Percentiles rank a stretch among this genome's conserved stretches.
These are phyloP conservation scores for Powellomyces hirtus DNA, from an alignment of 192 early-diverging fungal genomes.

Conservation along the genomic window DNA sequence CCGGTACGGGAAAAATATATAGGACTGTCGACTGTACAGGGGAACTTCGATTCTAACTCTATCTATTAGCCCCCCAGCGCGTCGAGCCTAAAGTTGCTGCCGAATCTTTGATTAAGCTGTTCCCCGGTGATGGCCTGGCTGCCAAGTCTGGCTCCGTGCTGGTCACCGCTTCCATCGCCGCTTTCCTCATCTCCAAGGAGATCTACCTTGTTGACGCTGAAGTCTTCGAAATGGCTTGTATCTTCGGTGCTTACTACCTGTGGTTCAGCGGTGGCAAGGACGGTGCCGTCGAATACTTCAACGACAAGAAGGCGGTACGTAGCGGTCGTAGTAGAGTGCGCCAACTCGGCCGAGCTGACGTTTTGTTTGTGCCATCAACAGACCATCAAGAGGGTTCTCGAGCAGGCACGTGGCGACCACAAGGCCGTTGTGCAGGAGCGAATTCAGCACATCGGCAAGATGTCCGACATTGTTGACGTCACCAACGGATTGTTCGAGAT, in stretches of 20 bases:
- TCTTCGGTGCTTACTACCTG: constrained; percentile 75
- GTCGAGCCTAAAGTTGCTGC: constrained; percentile 80
- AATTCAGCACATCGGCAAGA: constrained; percentile 85
- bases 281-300: constrained; percentile 73
- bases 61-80: not conserved
- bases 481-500: constrained; percentile 92
- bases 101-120: constrained; percentile 84
- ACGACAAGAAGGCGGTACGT: constrained; percentile 48
- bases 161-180: constrained; percentile 74
- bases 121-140: constrained; percentile 85
- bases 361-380: constrained; percentile 18
- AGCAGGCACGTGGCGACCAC: constrained; percentile 87
- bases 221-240: constrained; percentile 76
- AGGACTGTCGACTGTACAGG: not conserved
- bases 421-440: constrained; percentile 85
- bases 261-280: constrained; percentile 79
- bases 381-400: constrained; percentile 79
- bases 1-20: not conserved
- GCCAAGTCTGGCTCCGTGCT: constrained; percentile 90
- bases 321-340: not conserved
- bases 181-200: constrained; percentile 93
- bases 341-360: not conserved
- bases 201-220: constrained; percentile 97
- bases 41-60: not conserved
- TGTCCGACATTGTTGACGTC: constrained; percentile 90